Evolutionary conservation across 108 stramenopile species (phyloP).

Genomic region (Cyclostephanos tholiformis): DNA sequence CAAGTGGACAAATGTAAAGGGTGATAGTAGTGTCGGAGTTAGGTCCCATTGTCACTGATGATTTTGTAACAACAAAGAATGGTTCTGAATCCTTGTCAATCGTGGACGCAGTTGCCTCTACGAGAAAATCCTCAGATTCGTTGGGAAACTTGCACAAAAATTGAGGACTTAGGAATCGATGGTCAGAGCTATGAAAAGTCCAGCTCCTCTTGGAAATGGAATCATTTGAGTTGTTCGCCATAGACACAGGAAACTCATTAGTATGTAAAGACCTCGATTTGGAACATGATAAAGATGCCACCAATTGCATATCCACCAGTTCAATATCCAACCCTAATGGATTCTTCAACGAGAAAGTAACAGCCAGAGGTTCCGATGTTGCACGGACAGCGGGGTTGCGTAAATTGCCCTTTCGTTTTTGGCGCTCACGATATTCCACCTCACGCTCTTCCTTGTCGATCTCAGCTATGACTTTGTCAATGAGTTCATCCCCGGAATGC

Average conservation of each 20-base stretch:
- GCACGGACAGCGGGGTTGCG: slow-evolving; percentile 61
- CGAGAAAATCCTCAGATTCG: slow-evolving; percentile 6
- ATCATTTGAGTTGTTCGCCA: slow-evolving; percentile 13
- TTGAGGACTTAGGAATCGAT: slow-evolving; percentile 57
- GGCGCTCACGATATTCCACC: slow-evolving; percentile 54
- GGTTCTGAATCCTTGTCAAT: slow-evolving; percentile 51
- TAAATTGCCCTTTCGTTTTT: slow-evolving; percentile 54
- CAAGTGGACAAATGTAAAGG: slow-evolving; percentile 68
- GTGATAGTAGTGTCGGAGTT: slow-evolving; percentile 46
- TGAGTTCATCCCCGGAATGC: slow-evolving; percentile 57
- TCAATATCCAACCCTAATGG: slow-evolving; percentile 67
- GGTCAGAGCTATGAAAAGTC: slow-evolving; percentile 72
- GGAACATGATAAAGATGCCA: slow-evolving; percentile 56
- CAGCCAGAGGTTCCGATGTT: slow-evolving; percentile 71
- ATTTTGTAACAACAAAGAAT: slow-evolving; percentile 81
- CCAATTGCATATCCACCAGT: slow-evolving; percentile 71
- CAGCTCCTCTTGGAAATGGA: slow-evolving; percentile 37
- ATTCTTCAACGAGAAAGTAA: slow-evolving; percentile 66
- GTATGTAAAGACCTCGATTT: slow-evolving; percentile 53
- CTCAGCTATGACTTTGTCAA: slow-evolving; percentile 68
- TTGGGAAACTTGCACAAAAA: slow-evolving; percentile 62
- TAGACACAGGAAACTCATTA: slow-evolving; percentile 65
- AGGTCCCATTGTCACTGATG: slow-evolving; percentile 45
- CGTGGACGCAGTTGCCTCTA: slow-evolving; percentile 20
- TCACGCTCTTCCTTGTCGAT: slow-evolving; percentile 78